Evolutionary conservation across 805 yeast species (phyloP).

Genomic region (Ogataea trehaloabstinens): DNA sequence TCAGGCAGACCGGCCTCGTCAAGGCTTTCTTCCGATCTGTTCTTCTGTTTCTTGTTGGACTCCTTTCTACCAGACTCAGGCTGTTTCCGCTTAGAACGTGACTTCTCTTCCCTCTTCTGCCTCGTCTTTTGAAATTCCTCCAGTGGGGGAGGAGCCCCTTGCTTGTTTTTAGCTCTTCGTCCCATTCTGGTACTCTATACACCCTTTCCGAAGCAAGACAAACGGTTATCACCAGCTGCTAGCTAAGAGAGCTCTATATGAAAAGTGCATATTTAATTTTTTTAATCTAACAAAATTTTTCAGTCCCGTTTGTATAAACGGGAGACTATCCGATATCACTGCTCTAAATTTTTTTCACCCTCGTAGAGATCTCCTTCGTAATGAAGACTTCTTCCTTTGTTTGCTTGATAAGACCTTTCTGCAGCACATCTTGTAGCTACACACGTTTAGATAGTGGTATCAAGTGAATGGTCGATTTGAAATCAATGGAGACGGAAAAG

Average conservation of each 20-base stretch:
- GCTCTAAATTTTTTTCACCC: too few species aligned
- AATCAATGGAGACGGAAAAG: too few species aligned
- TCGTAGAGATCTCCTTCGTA: too few species aligned
- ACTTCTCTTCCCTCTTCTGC: conserved; percentile 41
- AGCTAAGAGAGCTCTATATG: neutral
- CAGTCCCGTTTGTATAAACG: conserved; percentile 15
- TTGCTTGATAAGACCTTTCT: too few species aligned
- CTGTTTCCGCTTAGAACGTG: conserved; percentile 33
- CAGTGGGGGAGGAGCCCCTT: conserved; percentile 84
- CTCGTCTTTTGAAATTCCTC: conserved; percentile 68
- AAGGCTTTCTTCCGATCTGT: conserved; percentile 25
- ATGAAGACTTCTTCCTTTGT: too few species aligned
- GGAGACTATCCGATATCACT: too few species aligned
- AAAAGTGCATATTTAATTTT: neutral
- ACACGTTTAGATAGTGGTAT: too few species aligned
- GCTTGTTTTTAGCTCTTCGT: conserved; percentile 89
- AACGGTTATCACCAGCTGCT: neutral
- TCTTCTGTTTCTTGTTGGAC: conserved; percentile 27
- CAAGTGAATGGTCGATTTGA: too few species aligned
- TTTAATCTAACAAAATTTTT: conserved; percentile 11
- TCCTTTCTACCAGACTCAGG: conserved; percentile 30
- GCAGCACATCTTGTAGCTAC: too few species aligned
- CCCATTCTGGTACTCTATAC: conserved; percentile 67
- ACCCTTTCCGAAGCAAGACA: too few species aligned
- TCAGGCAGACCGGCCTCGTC: conserved; percentile 50